Evolutionary conservation across 1,139 yeast genomes (phyloP).

Genomic region (Geotrichum fermentans): DNA sequence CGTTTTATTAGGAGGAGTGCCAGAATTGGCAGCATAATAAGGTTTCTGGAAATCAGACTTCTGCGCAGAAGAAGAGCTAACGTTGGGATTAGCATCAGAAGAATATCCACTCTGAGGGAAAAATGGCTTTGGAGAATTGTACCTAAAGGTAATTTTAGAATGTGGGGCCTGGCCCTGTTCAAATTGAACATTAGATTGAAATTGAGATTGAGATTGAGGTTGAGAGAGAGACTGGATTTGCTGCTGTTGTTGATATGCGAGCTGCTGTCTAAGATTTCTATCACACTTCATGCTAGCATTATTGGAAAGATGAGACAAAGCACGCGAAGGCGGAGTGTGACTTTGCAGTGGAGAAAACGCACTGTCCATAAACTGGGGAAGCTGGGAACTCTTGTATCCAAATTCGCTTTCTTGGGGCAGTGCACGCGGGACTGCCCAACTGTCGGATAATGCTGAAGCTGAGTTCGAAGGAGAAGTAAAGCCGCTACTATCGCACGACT

Average conservation of each 20-base stretch:
- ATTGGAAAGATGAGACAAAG: constrained; percentile 15
- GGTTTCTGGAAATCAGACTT: background rate
- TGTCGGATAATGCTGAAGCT: constrained; percentile 8
- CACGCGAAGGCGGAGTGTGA: constrained; percentile 7
- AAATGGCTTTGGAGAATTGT: constrained; percentile 5
- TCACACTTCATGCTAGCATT: constrained; percentile 21
- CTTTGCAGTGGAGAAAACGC: background rate
- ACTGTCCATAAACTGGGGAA: background rate
- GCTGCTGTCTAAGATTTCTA: constrained; percentile 19
- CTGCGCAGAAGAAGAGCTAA: background rate
- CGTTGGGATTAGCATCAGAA: too few relatives aligned
- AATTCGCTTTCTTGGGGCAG: constrained; percentile 11
- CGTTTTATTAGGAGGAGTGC: background rate
- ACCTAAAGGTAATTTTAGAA: background rate
- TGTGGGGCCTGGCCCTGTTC: too few relatives aligned
- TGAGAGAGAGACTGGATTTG: background rate
- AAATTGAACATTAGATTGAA: too few relatives aligned
- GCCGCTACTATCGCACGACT: too few relatives aligned
- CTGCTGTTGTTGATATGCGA: constrained; percentile 15
- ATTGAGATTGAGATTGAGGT: background rate
- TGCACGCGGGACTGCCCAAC: constrained; percentile 13
- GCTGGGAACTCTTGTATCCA: constrained; percentile 13
- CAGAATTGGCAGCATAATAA: background rate
- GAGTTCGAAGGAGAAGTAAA: constrained; percentile 17
- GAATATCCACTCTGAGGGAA: background rate